Conservation (phyloP, 129 eudicot genomes). For the Mikania micrantha region DNA sequence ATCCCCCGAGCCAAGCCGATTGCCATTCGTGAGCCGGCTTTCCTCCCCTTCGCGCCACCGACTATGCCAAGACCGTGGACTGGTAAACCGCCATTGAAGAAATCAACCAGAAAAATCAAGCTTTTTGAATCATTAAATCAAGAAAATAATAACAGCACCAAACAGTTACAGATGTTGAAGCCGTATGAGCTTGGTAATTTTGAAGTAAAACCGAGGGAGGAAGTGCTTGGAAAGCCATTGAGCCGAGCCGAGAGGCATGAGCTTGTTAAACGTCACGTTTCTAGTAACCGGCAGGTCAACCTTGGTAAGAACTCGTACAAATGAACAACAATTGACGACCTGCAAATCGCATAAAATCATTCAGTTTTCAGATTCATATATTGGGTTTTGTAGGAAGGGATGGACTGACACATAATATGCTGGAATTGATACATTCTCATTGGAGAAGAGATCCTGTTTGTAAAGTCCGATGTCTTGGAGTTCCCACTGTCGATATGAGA, state of each 20-base stretch:
- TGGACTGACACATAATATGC: conserved; percentile 96
- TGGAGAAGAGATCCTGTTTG: conserved; percentile 90
- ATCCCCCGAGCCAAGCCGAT: conserved; percentile 75
- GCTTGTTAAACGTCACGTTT: conserved; percentile 38
- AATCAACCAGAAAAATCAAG: conserved; percentile 48
- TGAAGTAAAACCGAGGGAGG: conserved; percentile 46
- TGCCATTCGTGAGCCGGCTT: conserved; percentile 90
- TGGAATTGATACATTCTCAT: conserved; percentile 89
- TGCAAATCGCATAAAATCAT: neutral
- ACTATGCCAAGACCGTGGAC: conserved; percentile 97
- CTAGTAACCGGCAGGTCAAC: conserved; percentile 81
- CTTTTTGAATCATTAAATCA: conserved; percentile 48
- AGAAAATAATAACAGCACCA: conserved; percentile 2
- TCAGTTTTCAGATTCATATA: neutral
- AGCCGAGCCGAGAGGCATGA: conserved; percentile 50
- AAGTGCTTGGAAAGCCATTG: conserved; percentile 77
- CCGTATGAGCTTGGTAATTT: conserved; percentile 44
- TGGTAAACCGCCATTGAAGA: conserved; percentile 88
- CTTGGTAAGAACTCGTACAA: conserved; percentile 84
- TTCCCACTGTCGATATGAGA: conserved; percentile 94
- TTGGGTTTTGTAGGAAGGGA: conserved; percentile 67
- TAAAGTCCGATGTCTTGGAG: conserved; percentile 92
- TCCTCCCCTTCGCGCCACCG: conserved; percentile 95
- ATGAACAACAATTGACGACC: too few relatives aligned
- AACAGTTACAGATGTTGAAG: conserved; percentile 39